Evolutionary conservation across 805 yeast genomes (phyloP).

Genomic region (Suhomyces faveliae): DNA sequence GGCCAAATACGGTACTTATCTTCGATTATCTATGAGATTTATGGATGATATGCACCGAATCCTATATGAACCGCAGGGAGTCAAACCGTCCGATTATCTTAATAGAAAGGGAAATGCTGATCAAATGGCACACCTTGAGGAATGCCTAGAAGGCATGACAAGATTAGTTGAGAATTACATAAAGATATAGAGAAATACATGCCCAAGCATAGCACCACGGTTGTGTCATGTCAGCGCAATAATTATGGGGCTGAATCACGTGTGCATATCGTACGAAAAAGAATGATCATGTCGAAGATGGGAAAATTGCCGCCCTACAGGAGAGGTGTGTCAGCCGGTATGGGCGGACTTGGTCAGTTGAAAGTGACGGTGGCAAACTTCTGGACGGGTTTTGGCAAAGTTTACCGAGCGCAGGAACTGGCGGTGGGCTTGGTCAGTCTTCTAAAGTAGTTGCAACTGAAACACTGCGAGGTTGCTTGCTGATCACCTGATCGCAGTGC

Average conservation of each 20-base stretch:
- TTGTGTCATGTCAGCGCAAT: neutral
- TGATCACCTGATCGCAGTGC: neutral
- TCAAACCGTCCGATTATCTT: conserved; percentile 30
- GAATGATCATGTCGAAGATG: neutral
- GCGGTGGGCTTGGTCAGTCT: neutral
- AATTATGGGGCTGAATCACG: neutral
- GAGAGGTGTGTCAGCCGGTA: neutral
- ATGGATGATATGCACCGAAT: conserved; percentile 31
- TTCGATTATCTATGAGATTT: conserved; percentile 25
- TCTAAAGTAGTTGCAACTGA: neutral
- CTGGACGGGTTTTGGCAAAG: neutral
- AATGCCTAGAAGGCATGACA: conserved; percentile 29
- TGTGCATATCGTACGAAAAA: neutral
- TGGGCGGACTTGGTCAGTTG: neutral
- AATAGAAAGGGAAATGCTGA: conserved; percentile 12
- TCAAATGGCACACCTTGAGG: conserved; percentile 16
- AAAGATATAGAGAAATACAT: neutral
- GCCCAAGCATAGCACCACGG: neutral
- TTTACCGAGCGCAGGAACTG: neutral
- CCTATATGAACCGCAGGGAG: conserved; percentile 20
- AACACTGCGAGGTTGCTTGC: conserved; percentile 1
- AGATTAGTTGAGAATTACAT: neutral
- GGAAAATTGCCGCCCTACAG: neutral
- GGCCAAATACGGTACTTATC: conserved; percentile 26
- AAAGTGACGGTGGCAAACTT: neutral